Evolutionary conservation across 176 grass and related monocot genomes (phyloP), one percentile per base, ranked within the genome.

Genomic region (Dendrocalamus sinicus): DNA sequence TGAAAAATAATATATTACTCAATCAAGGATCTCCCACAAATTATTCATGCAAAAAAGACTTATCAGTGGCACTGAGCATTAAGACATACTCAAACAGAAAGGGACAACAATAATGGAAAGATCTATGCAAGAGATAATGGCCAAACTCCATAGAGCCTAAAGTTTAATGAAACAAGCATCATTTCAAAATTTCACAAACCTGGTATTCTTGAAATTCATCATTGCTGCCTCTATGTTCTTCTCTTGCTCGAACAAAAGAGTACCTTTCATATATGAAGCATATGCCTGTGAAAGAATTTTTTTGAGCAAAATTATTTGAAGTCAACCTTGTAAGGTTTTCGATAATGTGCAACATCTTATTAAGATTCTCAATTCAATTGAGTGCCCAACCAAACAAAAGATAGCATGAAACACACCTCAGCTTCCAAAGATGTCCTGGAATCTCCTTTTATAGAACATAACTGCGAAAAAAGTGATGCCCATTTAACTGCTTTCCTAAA

Each of bases 191-290:
- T 60, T 60, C 76, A 90, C 72, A 79, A 75, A 95, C 96, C 96
- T 98, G 40, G 90, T 94, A 86, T 94, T 95, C 85, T 98, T 95
- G 90, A 98, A 96, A 79, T 95, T 98, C 39, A 89, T 70, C 89
- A 98, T 91, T 80, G 96, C 91, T 4, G 83, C 86, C 77, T 94
- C 91, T 89, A 94, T 95, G 84, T 98, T 98, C 74, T 98, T 91
- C 65, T 98, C 96, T 98, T 95, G 93, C 69, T 98, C 96, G 81
- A 98, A 98, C 80, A 98, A 85, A 58, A 95, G 85, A 89, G 90
- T 89, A 11, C 96, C 96, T 89, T 91, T 95, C 96, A 98, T 98
- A 78, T 98, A 95, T 73, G 96, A 98, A 79, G 93, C 91, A 91
- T 98, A 98, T 72, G 96, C 96, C 95, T 98, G 70, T 5, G 73